Conservation (phyloP, 768 basidiomycete species). For the Neoboletus subvelutipes region DNA sequence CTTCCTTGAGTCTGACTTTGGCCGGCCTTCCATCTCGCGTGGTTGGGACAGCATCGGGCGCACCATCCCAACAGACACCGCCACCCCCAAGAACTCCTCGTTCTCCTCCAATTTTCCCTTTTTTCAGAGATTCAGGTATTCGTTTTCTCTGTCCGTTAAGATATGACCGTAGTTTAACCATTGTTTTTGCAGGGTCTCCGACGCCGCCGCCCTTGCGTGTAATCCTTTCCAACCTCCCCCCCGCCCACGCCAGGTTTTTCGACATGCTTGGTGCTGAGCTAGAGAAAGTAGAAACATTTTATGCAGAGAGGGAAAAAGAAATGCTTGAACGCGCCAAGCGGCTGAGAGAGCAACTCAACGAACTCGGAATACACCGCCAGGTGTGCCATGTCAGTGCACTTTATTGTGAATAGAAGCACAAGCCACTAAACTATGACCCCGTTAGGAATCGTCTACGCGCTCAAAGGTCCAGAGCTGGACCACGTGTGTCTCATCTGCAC, state of each 20-base stretch:
- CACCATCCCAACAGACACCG: constrained; percentile 16
- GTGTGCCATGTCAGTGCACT: constrained; percentile 48
- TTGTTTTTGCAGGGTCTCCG: neutral
- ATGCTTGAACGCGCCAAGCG: constrained; percentile 46
- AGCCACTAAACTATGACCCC: neutral
- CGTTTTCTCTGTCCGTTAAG: neutral
- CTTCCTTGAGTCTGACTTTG: constrained; percentile 16
- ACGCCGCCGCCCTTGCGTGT: constrained; percentile 41
- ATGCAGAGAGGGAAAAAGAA: constrained; percentile 63
- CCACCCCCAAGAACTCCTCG: constrained; percentile 9
- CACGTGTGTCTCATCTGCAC: neutral
- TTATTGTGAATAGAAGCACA: neutral
- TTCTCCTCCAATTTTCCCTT: constrained; percentile 9
- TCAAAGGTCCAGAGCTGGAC: constrained; percentile 11
- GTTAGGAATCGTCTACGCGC: too few relatives aligned
- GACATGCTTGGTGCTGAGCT: constrained; percentile 71
- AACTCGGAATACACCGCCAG: constrained; percentile 67
- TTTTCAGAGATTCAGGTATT: constrained; percentile 20
- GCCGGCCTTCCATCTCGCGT: constrained; percentile 9
- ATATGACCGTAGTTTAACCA: neutral
- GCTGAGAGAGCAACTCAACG: constrained; percentile 67
- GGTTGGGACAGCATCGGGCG: constrained; percentile 3
- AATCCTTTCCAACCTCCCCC: constrained; percentile 53
- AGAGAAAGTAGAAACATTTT: constrained; percentile 85
- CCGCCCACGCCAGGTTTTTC: constrained; percentile 70